Percentiles rank a stretch among this genome's conserved stretches.
phyloP scores from a whole-genome alignment of 345 rosid genomes.

The Melaleuca quinquenervia region DNA sequence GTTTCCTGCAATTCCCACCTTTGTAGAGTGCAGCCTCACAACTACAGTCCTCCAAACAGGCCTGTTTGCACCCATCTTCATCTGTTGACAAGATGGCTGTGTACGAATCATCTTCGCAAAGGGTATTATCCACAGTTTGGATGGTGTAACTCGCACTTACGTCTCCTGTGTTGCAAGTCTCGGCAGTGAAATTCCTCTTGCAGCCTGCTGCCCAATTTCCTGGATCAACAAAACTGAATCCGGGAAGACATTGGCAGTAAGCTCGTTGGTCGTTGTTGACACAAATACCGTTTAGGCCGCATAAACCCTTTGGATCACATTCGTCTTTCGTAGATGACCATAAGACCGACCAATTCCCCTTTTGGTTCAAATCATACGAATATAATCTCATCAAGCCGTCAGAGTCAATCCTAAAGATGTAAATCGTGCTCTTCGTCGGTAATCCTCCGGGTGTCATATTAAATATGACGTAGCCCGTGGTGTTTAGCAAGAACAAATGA shows the following conservation, averaged over 20 bases:
- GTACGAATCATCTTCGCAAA: conserved; percentile 6
- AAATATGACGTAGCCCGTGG: neutral
- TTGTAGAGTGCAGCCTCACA: conserved; percentile 16
- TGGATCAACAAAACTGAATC: neutral
- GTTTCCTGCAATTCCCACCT: neutral
- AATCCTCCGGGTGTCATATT: neutral
- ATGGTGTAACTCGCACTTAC: neutral
- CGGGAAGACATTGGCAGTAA: conserved; percentile 6
- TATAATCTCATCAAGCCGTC: conserved; percentile 12
- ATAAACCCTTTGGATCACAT: conserved; percentile 2
- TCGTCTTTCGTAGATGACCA: neutral
- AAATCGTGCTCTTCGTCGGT: neutral
- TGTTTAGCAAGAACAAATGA: conserved; percentile 1
- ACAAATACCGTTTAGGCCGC: conserved; percentile 2
- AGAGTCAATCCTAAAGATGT: neutral
- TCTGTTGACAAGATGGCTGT: neutral
- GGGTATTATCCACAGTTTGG: neutral
- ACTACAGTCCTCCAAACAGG: conserved; percentile 11
- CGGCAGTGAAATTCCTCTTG: neutral
- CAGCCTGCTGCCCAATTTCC: conserved; percentile 10
- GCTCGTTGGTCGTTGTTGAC: neutral
- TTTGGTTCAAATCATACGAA: neutral
- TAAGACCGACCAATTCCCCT: neutral
- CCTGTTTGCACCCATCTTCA: conserved; percentile 1
- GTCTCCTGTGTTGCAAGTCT: neutral